A percentile compares a stretch with the other conserved stretches of the same genome.
These are phyloP conservation scores for Balakata baccata DNA, from an alignment of 345 rosid species.

Conservation along the genomic window DNA sequence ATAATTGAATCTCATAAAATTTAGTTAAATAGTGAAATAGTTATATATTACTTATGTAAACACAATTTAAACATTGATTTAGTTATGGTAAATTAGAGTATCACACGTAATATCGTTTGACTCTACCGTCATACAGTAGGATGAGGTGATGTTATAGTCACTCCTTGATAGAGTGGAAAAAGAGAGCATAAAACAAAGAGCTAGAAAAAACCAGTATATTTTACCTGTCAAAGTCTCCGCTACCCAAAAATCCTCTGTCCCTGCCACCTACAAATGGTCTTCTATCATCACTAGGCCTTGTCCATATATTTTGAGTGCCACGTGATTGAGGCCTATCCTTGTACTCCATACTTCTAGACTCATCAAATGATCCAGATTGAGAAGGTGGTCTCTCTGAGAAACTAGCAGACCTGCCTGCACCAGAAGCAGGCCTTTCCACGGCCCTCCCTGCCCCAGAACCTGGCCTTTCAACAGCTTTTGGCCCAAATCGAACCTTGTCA, in stretches of 20 bases:
- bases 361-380: constrained; percentile 71
- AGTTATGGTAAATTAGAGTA: too few species aligned
- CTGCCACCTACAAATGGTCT: constrained; percentile 73
- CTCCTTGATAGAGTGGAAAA: background rate
- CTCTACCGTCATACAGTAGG: too few species aligned
- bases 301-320: constrained; percentile 64
- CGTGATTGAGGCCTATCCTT: constrained; percentile 79
- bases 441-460: constrained; percentile 82
- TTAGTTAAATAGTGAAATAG: too few species aligned
- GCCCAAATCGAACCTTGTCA: constrained; percentile 76
- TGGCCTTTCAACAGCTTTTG: constrained; percentile 66
- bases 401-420: constrained; percentile 57
- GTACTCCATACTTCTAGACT: constrained; percentile 60
- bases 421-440: constrained; percentile 71
- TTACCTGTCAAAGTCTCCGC: constrained; percentile 74
- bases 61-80: too few species aligned
- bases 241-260: constrained; percentile 73
- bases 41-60: too few species aligned
- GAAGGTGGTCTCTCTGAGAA: constrained; percentile 79
- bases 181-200: constrained; percentile 9
- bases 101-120: too few species aligned
- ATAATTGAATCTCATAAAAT: too few species aligned
- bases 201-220: constrained; percentile 1
- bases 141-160: too few species aligned
- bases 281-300: constrained; percentile 64